Evolutionary conservation across 2,329 filamentous ascomycete species (phyloP), one percentile per base, ranked within the genome.

Genomic region (Zarea fungicola): DNA sequence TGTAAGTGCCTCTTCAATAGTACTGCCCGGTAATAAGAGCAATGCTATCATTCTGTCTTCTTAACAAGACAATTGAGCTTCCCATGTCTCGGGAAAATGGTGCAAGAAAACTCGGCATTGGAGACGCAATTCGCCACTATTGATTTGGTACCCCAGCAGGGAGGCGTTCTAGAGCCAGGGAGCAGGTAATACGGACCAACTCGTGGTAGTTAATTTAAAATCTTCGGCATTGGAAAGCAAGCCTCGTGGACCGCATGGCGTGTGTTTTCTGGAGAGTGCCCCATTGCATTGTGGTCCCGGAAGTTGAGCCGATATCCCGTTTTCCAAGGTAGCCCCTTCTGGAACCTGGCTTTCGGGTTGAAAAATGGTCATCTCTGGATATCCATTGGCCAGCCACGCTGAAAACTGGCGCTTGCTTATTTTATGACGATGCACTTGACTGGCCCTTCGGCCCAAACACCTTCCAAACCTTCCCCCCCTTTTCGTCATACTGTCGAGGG

Each of bases 241-340:
- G 43, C 35, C 18, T 31, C 43, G 39, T 34, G 43, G 43, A 39
- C 43, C 43, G 23, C 43, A 46, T 46, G 43, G 43, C 34, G 25
- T 22, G 14, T 14, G 18, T 35, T 37, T 36, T 45, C 42, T 45
- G 42, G 31, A 36, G 23, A 37, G 34, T 23, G n/a, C n/a, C 22
- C 23, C 34, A 46, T 35, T 19, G n/a, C 23, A 39, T 29, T 22
- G 34, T 39, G 43, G 43, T 25, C 31, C 43, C 43, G 43, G 43
- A 46, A 39, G 34, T 18, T 11, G 34, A 46, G 31, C 43, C 43
- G 43, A 34, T 13, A 37, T 23, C 18, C 43, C 43, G 43, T 32
- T 11, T 32, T 37, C 37, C 43, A 46, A 39, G 22, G 42, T 36
- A 42, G 40, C 40, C 31, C 32, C 22, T 13, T 5, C 22, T 35